phyloP scores from a whole-genome alignment of 2,329 filamentous ascomycete genomes.

The Aspergillus carbonarius region DNA sequence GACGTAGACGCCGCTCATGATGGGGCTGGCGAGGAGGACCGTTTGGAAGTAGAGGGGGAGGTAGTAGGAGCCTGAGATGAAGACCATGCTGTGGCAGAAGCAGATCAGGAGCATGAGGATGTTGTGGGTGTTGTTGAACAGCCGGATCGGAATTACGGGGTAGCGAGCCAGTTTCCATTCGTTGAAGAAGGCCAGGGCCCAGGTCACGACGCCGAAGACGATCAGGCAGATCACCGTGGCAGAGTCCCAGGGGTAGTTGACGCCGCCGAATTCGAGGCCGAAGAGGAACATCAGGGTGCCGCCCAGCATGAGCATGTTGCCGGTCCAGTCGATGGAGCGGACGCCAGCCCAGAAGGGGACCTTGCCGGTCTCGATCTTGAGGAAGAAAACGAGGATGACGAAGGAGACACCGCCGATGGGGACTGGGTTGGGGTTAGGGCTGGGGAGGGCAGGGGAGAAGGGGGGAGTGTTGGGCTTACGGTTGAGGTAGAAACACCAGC shows the following conservation, averaged over 20 bases:
- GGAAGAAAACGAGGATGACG: conserved; percentile 58
- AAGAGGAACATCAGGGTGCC: conserved; percentile 84
- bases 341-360: conserved; percentile 59
- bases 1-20: conserved; percentile 72
- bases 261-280: conserved; percentile 80
- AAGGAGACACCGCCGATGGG: conserved; percentile 62
- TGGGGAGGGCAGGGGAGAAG: too few species aligned
- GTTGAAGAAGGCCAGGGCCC: conserved; percentile 67
- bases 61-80: conserved; percentile 77
- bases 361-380: conserved; percentile 61
- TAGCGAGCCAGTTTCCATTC: conserved; percentile 73
- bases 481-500: conserved; percentile 64
- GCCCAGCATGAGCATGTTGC: conserved; percentile 65
- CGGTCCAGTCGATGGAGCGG: conserved; percentile 64
- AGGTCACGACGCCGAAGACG: conserved; percentile 66
- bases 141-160: conserved; percentile 71
- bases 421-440: conserved; percentile 33
- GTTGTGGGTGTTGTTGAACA: conserved; percentile 69
- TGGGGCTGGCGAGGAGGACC: conserved; percentile 65
- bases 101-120: conserved; percentile 64
- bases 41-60: conserved; percentile 83
- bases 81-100: conserved; percentile 73
- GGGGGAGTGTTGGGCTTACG: conserved; percentile 33
- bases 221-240: conserved; percentile 74
- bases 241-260: conserved; percentile 71